Conservation (phyloP, 345 rosid genomes). For the Hypericum perforatum region DNA sequence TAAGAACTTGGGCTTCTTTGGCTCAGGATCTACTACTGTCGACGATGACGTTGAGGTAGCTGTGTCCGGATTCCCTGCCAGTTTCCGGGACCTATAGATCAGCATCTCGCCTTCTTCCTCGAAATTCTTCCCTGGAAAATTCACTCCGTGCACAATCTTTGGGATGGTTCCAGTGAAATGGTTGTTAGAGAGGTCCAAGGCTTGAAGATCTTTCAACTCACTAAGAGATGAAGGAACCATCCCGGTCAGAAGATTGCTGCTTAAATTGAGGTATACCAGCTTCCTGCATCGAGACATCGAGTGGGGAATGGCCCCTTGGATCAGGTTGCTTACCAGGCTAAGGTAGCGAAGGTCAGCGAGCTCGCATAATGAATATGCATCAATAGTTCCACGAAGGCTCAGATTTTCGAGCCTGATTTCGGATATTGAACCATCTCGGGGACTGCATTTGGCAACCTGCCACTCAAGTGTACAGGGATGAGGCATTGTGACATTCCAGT, state of each 20-base stretch:
- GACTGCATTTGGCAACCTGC: slow-evolving; percentile 23
- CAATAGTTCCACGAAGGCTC: slow-evolving; percentile 32
- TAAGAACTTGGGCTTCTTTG: neutral
- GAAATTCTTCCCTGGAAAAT: slow-evolving; percentile 2
- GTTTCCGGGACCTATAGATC: slow-evolving; percentile 1
- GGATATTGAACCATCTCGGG: slow-evolving; percentile 11
- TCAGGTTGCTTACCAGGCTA: slow-evolving; percentile 25
- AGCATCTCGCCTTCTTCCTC: neutral
- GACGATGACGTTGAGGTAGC: too few relatives aligned
- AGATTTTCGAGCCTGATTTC: slow-evolving; percentile 34
- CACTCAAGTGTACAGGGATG: slow-evolving; percentile 19
- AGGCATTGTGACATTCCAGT: slow-evolving; percentile 6
- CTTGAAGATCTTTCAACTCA: slow-evolving; percentile 23
- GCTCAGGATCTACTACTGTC: neutral
- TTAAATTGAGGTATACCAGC: slow-evolving; percentile 27
- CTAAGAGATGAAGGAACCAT: slow-evolving; percentile 19
- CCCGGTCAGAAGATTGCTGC: slow-evolving; percentile 33
- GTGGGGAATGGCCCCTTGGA: slow-evolving; percentile 28
- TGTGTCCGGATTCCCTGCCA: neutral
- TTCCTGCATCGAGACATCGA: slow-evolving; percentile 24
- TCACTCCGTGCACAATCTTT: neutral
- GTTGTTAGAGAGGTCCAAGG: slow-evolving; percentile 35
- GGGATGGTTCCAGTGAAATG: slow-evolving; percentile 7
- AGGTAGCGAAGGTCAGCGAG: slow-evolving; percentile 24
- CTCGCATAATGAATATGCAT: slow-evolving; percentile 29